Percentiles rank a stretch among this genome's conserved stretches.
Evolutionary conservation across 768 basidiomycete species (phyloP).

Genomic region (Suillus americanus): DNA sequence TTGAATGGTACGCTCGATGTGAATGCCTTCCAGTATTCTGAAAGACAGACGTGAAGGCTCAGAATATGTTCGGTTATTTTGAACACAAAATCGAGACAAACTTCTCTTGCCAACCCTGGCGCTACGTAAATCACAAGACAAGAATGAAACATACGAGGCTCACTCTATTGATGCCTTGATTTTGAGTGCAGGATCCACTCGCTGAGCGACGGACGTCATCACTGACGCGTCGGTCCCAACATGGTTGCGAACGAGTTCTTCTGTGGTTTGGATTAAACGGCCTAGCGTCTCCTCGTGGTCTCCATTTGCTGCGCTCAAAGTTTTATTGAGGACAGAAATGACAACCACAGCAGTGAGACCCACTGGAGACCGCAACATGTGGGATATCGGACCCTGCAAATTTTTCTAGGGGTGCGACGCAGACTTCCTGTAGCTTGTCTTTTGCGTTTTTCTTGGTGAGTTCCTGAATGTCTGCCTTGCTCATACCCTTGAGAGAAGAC

Average conservation of each 20-base stretch:
- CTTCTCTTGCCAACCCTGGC: constrained; percentile 7
- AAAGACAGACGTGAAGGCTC: background rate
- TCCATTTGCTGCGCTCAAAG: background rate
- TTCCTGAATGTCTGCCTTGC: background rate
- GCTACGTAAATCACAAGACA: background rate
- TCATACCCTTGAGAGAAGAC: background rate
- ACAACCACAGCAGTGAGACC: background rate
- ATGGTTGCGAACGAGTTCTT: background rate
- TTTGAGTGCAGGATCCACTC: background rate
- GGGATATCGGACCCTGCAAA: background rate
- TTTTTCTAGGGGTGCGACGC: background rate
- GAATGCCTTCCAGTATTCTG: constrained; percentile 21
- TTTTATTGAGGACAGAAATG: background rate
- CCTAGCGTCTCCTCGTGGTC: background rate
- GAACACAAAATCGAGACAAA: constrained; percentile 6
- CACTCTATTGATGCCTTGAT: background rate
- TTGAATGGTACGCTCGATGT: constrained; percentile 14
- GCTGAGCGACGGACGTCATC: background rate
- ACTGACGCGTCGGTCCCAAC: background rate
- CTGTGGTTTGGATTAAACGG: background rate
- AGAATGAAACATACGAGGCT: background rate
- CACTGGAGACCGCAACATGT: background rate
- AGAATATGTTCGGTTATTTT: constrained; percentile 2
- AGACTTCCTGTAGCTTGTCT: background rate
- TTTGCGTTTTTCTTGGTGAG: background rate